Evolutionary conservation across 1,284 basidiomycete species (phyloP), one percentile per base, ranked within the genome.

Genomic region (Caloboletus inedulis): DNA sequence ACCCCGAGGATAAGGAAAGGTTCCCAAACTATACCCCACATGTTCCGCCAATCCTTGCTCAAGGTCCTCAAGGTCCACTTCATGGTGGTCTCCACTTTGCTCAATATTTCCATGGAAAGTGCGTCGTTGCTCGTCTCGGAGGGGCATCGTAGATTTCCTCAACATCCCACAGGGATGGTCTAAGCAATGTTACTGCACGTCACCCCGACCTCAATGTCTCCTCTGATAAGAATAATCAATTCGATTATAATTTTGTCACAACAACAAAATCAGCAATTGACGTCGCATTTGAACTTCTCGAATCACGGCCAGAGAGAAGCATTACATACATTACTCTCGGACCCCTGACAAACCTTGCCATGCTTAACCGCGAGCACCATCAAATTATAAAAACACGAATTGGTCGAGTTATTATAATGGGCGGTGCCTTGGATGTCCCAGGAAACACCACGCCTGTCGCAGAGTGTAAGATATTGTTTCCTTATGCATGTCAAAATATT

Each of bases 341-440:
- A 0, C 95, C 95, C 5, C 73, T 94, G 53, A 98, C 94, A 18
- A 95, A 91, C 64, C 75, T 98, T 25, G 91, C 93, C 1, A 74
- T 76, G 36, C 77, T 90, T 44, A 75, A 89, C 67, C 78, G 77
- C 10, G 67, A 77, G 45, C 80, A 91, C 61, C 77, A 80, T 1
- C 68, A 74, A 30, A 74, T 81, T 1, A 69, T 86, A 16, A 75
- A 76, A 12, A 74, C 86, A 2, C 81, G 80, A 31, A 78, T 90
- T 35, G 88, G 87, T 16, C 79, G 84, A 13, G 77, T 98, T 25
- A 75, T 95, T 18, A 87, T 86, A 66, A 98, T 98, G 94, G 96
- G 95, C n/a, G 95, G 94, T n/a, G 87, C 91, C 2, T 72, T 98
- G 29, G 94, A 98, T 59, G 90, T 91, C 18, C 93, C 94, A 0